Evolutionary conservation across 768 basidiomycete genomes (phyloP), one percentile per base, ranked within the genome.

Genomic region (Leccinum barrowsii): DNA sequence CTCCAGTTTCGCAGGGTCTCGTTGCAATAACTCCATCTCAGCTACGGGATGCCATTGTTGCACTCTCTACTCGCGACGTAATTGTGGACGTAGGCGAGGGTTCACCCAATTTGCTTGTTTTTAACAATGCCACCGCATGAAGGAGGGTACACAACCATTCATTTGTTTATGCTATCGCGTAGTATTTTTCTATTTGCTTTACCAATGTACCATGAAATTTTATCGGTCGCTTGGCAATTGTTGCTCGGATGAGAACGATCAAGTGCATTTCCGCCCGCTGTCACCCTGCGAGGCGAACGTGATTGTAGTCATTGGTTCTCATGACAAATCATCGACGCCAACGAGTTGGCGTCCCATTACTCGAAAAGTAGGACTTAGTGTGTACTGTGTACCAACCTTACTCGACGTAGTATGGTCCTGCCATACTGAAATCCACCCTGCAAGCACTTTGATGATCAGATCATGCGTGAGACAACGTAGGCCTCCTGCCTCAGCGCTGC

Each of bases 31-130:
- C 83, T 4, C 90, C 95, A 6, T 67, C 73, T 32, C 84, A 89
- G 72, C 76, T 98, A 60, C 97, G 92, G 86, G 75, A 80, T 58
- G 89, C 89, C 6, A 63, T 98, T 30, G 42, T 90, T 30, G 74
- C 71, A 2, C 77, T 98, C 5, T 73, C 88, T 12, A 87, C 78
- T 56, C 65, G 69, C 50, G 82, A 74, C 52, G 46, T 80, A 17
- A 76, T 97, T 11, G 26, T 56, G 0, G 78, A 81, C 10, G 60
- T 76, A 8, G 84, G 84, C 2, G 55, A 62, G 1, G 72, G 80
- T 50, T 87, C 90, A 3, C 75, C 81, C 44, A 93, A 94, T 77
- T 61, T 84, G 70, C 78, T 94, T 67, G 81, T 90, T 63, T 94
- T 83, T 77, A 93, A 93, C 79, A 93, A 93, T 63, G 86, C 82